Evolutionary conservation across 257 asterid genomes (phyloP), one percentile per base, ranked within the genome.

Genomic region (Anisodus tanguticus): DNA sequence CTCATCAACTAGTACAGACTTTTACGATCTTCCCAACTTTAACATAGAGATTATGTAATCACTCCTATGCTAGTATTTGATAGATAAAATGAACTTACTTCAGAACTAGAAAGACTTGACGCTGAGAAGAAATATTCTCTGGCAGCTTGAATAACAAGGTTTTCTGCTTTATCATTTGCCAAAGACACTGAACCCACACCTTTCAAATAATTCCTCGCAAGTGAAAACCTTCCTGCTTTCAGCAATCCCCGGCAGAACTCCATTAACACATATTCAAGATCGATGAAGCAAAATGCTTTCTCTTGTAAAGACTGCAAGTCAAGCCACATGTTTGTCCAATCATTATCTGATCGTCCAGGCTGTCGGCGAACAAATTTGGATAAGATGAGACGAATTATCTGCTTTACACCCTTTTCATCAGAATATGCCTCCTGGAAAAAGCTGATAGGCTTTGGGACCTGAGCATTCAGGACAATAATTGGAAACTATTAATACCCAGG

Each of bases 221-320:
- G 91, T 59, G 93, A 88, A 90, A 95, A 93, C 86, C 92, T 95
- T 82, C 98, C 99, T 70, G 98, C 99, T 90, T 93, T 95, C 84
- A 97, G 95, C 88, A 97, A 86, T 87, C 98, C 99, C 92, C 99
- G 88, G 92, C 99, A 97, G 91, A 95, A 97, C 90, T 97, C 99
- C 79, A 89, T 88, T 90, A 97, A 87, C 88, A 95, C 77, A 87
- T 91, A 97, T 91, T 97, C 99, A 88, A 93, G 84, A 88, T 97
- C 98, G 62, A 97, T 92, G 90, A 97, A 97, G 17, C 91, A 91
- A 88, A 97, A 97, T 89, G 98, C 98, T 88, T 95, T 97, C 87
- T 93, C 98, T 87, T 92, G 98, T 85, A 97, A 91, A 87, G 94
- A 91, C 82, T 88, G 95, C 92, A 97, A 87, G 91, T 95, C 99